These are phyloP conservation scores for Knufia petricola DNA, from an alignment of 2,329 filamentous ascomycete species.

Conservation along the genomic window DNA sequence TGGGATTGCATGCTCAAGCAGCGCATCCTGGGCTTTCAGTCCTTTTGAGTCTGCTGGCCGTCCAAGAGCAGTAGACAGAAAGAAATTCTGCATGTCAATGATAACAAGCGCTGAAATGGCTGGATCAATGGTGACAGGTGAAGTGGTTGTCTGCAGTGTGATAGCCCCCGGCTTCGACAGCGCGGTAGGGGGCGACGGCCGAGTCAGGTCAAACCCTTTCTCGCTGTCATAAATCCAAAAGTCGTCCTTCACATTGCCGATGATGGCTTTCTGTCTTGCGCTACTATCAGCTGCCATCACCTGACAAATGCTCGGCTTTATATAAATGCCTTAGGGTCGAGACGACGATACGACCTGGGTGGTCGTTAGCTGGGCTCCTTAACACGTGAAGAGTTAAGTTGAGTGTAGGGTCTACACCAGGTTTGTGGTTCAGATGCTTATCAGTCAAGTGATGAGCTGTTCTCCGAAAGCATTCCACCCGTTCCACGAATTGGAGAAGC, in stretches of 20 bases:
- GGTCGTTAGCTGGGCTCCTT: no score
- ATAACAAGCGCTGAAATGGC: constrained; percentile 39
- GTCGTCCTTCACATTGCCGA: constrained; percentile 30
- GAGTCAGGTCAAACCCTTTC: constrained; percentile 41
- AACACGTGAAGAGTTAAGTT: no score
- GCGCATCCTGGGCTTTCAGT: constrained; percentile 32
- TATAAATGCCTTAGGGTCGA: no score
- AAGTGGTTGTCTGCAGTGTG: constrained; percentile 24
- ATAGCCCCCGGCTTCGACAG: constrained; percentile 13
- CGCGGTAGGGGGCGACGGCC: constrained; percentile 27
- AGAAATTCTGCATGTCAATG: constrained; percentile 47
- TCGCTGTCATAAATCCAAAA: constrained; percentile 38
- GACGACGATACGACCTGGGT: no score
- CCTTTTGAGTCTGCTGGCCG: constrained; percentile 34
- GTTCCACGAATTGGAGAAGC: no score
- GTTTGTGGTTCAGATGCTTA: no score
- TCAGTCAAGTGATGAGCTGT: no score
- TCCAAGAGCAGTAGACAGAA: constrained; percentile 37
- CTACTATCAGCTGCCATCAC: neutral
- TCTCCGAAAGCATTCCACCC: no score
- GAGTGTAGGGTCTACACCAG: no score
- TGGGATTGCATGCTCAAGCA: constrained; percentile 37
- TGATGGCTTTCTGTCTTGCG: constrained; percentile 26
- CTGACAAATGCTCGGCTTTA: no score
- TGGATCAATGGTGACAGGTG: constrained; percentile 32